Evolutionary conservation across 345 rosid species (phyloP), one percentile per base, ranked within the genome.

Genomic region (Gossypioides kirkii): DNA sequence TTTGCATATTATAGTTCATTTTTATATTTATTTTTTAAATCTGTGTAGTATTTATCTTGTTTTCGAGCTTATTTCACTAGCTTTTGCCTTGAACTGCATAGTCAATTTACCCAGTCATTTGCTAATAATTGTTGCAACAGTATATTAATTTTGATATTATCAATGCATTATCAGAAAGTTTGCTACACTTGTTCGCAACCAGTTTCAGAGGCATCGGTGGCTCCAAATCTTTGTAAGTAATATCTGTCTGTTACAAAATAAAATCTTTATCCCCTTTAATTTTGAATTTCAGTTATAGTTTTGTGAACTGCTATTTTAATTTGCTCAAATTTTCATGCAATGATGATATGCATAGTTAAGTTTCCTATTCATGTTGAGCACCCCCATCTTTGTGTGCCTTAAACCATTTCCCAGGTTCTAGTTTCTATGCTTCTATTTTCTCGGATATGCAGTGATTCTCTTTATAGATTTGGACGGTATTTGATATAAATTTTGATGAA

Each of bases 201-300:
- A 50, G 81, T 86, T 82, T 82, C 83, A 12, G 96, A 91, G 73
- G 94, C 88, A 72, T 86, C 83, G 36, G 81, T 85, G 52, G 79
- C 87, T 80, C 94, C 94, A 22, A 94, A 94, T 80, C 90, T 87
- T 69, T 89, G 96, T 91, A 84, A 88, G 96, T 86, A 73, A 62
- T 63, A 14, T 46, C 22, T 49, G 14, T 28, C 17, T 70, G 58
- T 79, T 52, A 13, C 17, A 20, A 64, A 28, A 23, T 26, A 43
- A 64, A 53, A 68, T 55, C 69, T 38, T 20, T 54, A 32, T 56
- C 70, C 60, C 11, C 49, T 26, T 60, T 42, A 56, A 20, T 50
- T 42, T 67, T 59, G 46, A 42, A 52, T 72, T 18, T 76, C 28
- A 41, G 62, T 59, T 64, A 13, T 32, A 13, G 41, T 36, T 61